These are phyloP conservation scores for Cerrena zonata DNA, from an alignment of 1,284 basidiomycete species.

Conservation along the genomic window DNA sequence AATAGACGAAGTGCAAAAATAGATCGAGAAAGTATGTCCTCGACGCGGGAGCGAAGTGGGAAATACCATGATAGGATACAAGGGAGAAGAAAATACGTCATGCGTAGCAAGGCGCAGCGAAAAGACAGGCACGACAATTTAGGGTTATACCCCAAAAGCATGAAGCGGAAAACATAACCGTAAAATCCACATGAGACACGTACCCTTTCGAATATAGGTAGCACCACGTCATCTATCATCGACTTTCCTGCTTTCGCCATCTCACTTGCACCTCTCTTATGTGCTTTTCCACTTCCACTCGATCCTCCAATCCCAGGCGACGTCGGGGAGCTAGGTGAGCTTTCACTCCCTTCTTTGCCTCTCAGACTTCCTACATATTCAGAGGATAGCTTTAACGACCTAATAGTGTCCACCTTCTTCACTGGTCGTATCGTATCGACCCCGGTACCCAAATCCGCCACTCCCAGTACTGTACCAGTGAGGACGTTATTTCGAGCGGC, in stretches of 20 bases:
- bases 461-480: conserved; percentile 72
- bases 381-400: conserved; percentile 72
- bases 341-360: conserved; percentile 41
- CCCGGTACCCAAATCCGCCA: conserved; percentile 79
- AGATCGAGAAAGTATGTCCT: no score
- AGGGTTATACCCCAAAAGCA: conserved; percentile 1
- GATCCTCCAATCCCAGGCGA: conserved; percentile 42
- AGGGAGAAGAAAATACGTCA: no score
- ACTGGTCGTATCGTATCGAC: conserved; percentile 87
- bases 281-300: conserved; percentile 23
- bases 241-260: conserved; percentile 59
- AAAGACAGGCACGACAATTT: conserved; percentile 13
- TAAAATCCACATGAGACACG: conserved; percentile 18
- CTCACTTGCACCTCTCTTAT: conserved; percentile 49
- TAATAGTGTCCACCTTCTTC: conserved; percentile 80
- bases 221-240: conserved; percentile 75
- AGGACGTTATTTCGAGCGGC: conserved; percentile 60
- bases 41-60: no score
- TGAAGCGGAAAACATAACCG: conserved; percentile 1
- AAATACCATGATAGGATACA: no score
- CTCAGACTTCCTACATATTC: conserved; percentile 75
- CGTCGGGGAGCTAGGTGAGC: conserved; percentile 26
- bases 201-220: conserved; percentile 72
- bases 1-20: no score
- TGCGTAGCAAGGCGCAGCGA: not conserved